A percentile compares a stretch with the other conserved stretches of the same genome.
These are phyloP conservation scores for Arachnomyces sp. DNA, from an alignment of 2,329 filamentous ascomycete species.

Conservation along the genomic window DNA sequence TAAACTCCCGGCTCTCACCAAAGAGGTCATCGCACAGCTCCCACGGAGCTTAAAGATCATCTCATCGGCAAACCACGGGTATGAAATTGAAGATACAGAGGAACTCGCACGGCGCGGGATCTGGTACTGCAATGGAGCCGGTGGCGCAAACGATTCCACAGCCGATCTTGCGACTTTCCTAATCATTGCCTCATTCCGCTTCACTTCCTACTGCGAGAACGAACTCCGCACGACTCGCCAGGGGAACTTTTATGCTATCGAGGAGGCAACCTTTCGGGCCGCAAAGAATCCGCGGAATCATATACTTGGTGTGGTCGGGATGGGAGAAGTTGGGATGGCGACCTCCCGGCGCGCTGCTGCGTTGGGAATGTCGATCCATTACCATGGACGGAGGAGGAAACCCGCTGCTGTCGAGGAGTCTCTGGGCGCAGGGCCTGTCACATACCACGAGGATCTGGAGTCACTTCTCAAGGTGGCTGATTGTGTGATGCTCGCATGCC, in stretches of 20 bases:
- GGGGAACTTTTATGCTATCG: constrained; percentile 9
- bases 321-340: constrained; percentile 11
- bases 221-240: constrained; percentile 6
- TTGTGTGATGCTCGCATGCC: constrained; percentile 13
- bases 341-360: constrained; percentile 8
- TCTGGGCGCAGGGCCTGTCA: constrained; percentile 7
- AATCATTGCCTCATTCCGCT: constrained; percentile 11
- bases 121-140: constrained; percentile 14
- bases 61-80: constrained; percentile 12
- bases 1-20: constrained; percentile 8
- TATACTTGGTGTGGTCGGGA: constrained; percentile 12
- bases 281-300: constrained; percentile 10
- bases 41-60: constrained; percentile 10
- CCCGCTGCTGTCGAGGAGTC: constrained; percentile 2
- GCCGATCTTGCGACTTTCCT: constrained; percentile 13
- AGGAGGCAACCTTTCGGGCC: constrained; percentile 3
- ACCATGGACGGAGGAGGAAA: constrained; percentile 10
- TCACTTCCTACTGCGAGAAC: constrained; percentile 10
- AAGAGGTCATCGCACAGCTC: constrained; percentile 11
- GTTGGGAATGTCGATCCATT: constrained; percentile 14
- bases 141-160: constrained; percentile 11
- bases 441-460: constrained; percentile 10
- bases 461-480: constrained; percentile 10
- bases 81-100: constrained; percentile 12
- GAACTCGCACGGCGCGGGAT: constrained; percentile 10